These are phyloP conservation scores for Cinchona pubescens DNA, from an alignment of 257 asterid species.

Conservation along the genomic window DNA sequence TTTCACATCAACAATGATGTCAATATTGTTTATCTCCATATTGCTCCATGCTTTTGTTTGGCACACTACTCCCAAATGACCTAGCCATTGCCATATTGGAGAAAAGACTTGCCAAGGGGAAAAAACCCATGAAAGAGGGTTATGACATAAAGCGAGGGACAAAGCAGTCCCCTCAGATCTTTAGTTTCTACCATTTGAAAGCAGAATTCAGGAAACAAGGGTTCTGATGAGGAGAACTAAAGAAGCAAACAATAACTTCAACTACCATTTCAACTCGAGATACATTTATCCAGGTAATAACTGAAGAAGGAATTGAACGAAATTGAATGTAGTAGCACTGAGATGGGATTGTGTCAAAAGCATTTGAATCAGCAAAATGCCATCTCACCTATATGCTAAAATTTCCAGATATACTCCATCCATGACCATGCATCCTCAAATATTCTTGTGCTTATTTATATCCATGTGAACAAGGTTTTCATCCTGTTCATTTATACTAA, in stretches of 20 bases:
- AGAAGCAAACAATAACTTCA: too few species aligned
- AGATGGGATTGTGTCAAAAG: too few species aligned
- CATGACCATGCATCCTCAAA: too few species aligned
- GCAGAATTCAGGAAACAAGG: conserved; percentile 42
- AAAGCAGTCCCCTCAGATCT: conserved; percentile 59
- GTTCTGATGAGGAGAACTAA: conserved; percentile 36
- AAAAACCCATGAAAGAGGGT: conserved; percentile 50
- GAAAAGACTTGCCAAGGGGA: conserved; percentile 46
- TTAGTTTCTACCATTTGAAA: conserved; percentile 43
- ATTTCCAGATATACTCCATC: too few species aligned
- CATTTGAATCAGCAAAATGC: too few species aligned
- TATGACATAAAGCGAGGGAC: conserved; percentile 63
- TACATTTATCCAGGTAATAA: too few species aligned
- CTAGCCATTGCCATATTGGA: conserved; percentile 88
- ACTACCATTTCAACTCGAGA: too few species aligned
- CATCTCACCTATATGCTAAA: too few species aligned
- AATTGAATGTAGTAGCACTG: too few species aligned
- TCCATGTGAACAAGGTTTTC: not conserved
- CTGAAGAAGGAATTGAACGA: too few species aligned
- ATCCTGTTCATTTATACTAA: not conserved
- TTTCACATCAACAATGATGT: conserved; percentile 68
- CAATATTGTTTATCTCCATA: conserved; percentile 58
- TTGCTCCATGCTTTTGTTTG: conserved; percentile 79
- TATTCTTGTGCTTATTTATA: too few species aligned
- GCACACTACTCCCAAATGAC: conserved; percentile 87